Base-by-base conservation (phyloP, 495 filamentous ascomycete genomes). In the Aspergillus nanangensis region DNA sequence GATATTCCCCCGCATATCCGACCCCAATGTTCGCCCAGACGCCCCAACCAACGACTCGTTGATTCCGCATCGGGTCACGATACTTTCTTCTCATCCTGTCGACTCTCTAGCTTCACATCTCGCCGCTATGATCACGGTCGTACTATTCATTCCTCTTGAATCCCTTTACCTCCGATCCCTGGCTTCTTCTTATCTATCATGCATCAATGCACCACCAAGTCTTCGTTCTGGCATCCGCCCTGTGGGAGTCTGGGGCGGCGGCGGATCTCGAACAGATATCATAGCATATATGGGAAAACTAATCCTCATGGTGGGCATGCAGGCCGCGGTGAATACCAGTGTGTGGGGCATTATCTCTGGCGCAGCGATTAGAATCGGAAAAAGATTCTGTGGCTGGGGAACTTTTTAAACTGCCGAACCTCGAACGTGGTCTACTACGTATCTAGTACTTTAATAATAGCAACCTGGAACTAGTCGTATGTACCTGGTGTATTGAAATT, bases 101-200 rank as follows among this genome's bases (percentile, higher is more conserved):
- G 66, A 73, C 47, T 70, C 66, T 4, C 53, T 78, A 15, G 66
- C 71, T 15, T 67, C 65, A 1, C 67, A 72, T 34, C 60, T 77
- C 14, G 62, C 75, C 7, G 60, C 65, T 17, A 57, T 71, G 29
- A 57, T 75, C 31, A 71, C 66, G 5, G 56, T 52, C 18, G 53
- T 74, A 9, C 55, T 76, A 9, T 69, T 76, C 15, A 53, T 71
- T 14, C 74, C 75, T 0, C 53, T 79, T 44, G 74, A 77, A 55
- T 64, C 70, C 8, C 57, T 77, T 9, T 71, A 65, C 36, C 62
- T 75, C 8, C 69, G 75, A 8, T 71, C 75, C 9, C 52, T 78
- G 3, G 68, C 74, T 2, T 50, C 62, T 5, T 58, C 66, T 0
- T 78, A 70, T 48, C 46, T 75, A 5, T 52, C 62, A 2, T 55